Evolutionary conservation across 2,329 filamentous ascomycete species (phyloP).

Genomic region (Uncinocarpus reesii): DNA sequence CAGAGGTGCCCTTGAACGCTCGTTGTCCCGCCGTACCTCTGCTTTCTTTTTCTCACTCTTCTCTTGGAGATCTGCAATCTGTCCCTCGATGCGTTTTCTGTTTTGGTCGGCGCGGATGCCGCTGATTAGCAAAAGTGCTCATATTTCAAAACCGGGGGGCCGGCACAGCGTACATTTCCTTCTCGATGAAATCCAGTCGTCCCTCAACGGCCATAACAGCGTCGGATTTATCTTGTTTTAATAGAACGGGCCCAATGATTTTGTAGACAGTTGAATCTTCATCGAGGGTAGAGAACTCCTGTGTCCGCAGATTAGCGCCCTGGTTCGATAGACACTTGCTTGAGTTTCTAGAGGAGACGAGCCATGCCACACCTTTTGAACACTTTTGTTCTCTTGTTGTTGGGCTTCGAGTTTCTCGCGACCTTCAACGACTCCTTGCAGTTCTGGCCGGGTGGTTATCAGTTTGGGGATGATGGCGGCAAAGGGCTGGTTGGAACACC

Average conservation of each 20-base stretch:
- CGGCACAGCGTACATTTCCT: slow-evolving; percentile 65
- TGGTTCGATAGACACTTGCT: background rate
- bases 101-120: background rate
- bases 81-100: slow-evolving; percentile 56
- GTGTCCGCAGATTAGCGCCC: background rate
- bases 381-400: slow-evolving; percentile 80
- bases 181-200: slow-evolving; percentile 80
- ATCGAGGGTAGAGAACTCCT: slow-evolving; percentile 74
- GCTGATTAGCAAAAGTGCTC: background rate
- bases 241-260: slow-evolving; percentile 76
- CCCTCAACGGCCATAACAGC: slow-evolving; percentile 85
- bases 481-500: slow-evolving; percentile 15
- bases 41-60: slow-evolving; percentile 55
- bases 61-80: slow-evolving; percentile 54
- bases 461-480: background rate
- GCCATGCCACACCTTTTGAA: slow-evolving; percentile 57
- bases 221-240: slow-evolving; percentile 90
- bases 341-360: background rate
- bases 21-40: slow-evolving; percentile 41
- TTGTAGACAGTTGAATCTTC: slow-evolving; percentile 91
- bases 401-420: slow-evolving; percentile 87
- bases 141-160: background rate
- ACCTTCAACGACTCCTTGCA: slow-evolving; percentile 64
- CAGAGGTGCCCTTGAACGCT: background rate
- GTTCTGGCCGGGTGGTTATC: slow-evolving; percentile 48